Evolutionary conservation across 1,139 yeast genomes (phyloP).

Genomic region (Pichia cactophila): DNA sequence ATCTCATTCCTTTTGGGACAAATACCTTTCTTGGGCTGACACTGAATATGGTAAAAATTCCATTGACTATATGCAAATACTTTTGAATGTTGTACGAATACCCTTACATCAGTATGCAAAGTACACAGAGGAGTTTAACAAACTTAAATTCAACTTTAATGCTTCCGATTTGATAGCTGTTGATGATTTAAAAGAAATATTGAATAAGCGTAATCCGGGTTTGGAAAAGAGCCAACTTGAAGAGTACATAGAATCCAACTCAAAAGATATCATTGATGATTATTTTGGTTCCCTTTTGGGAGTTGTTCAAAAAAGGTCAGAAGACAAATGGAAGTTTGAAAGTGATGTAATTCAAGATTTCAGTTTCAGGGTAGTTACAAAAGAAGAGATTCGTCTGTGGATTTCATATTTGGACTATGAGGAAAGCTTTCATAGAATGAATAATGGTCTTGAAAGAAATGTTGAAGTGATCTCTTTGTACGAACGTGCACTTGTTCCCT

Average conservation of each 20-base stretch:
- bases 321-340: constrained; percentile 56
- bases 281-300: constrained; percentile 37
- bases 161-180: constrained; percentile 30
- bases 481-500: constrained; percentile 56
- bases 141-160: constrained; percentile 33
- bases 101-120: constrained; percentile 69
- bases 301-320: constrained; percentile 43
- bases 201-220: constrained; percentile 11
- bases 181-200: constrained; percentile 18
- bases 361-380: constrained; percentile 31
- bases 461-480: constrained; percentile 35
- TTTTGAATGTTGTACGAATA: constrained; percentile 38
- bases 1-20: constrained; percentile 63
- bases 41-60: constrained; percentile 26
- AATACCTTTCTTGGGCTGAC: constrained; percentile 43
- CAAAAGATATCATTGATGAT: constrained; percentile 35
- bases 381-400: constrained; percentile 43
- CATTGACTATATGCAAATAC: constrained; percentile 31
- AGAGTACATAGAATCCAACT: constrained; percentile 23
- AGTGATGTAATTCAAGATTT: constrained; percentile 42
- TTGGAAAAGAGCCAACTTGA: constrained; percentile 8
- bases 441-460: constrained; percentile 24
- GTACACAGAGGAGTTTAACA: constrained; percentile 46
- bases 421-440: constrained; percentile 40
- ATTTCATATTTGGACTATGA: constrained; percentile 42